These are phyloP conservation scores for Cucumis melo DNA, from an alignment of 306 rosid species.

Conservation along the genomic window DNA sequence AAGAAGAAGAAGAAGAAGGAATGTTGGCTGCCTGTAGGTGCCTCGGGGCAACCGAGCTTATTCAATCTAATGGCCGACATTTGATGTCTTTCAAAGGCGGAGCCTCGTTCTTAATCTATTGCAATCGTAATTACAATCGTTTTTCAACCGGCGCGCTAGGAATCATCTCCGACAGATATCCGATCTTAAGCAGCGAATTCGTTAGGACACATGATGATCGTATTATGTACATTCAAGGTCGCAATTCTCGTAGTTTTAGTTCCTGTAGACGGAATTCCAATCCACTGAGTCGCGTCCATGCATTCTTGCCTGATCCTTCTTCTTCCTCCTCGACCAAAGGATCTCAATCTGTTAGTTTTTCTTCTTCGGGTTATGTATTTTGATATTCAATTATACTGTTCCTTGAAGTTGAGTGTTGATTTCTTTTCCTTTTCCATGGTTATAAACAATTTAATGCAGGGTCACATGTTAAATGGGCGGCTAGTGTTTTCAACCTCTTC, in stretches of 20 bases:
- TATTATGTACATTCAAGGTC: neutral
- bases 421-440: neutral
- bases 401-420: neutral
- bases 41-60: conserved; percentile 15
- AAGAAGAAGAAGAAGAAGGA: neutral
- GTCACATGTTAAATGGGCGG: conserved; percentile 14
- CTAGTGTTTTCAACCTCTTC: conserved; percentile 23
- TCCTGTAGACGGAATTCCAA: conserved; percentile 3
- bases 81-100: neutral
- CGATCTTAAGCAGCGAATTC: conserved; percentile 4
- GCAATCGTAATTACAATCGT: neutral
- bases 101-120: neutral
- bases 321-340: conserved; percentile 10
- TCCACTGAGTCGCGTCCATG: conserved; percentile 7
- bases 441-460: conserved; percentile 1
- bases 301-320: conserved; percentile 24
- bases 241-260: neutral
- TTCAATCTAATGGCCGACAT: conserved; percentile 7
- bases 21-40: conserved; percentile 28
- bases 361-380: neutral
- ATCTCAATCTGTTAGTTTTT: conserved; percentile 14
- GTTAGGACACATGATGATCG: conserved; percentile 14
- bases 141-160: neutral
- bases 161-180: neutral
- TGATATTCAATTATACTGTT: neutral